phyloP scores from a whole-genome alignment of 331 rosid genomes.

The Phaseolus coccineus region DNA sequence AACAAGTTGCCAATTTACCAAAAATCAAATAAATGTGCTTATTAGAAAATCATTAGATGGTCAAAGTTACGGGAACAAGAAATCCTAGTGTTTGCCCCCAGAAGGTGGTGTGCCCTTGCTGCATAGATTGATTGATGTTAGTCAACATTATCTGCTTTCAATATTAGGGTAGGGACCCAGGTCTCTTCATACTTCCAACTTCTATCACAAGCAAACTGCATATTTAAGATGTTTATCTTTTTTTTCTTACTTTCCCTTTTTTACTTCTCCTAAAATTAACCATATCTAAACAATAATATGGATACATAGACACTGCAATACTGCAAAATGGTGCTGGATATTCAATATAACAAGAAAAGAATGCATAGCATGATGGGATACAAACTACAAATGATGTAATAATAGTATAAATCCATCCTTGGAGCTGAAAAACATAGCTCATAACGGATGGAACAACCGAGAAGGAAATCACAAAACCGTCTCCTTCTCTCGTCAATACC shows the following conservation, averaged over 20 bases:
- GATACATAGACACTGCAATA: neutral
- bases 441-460: slow-evolving; percentile 48
- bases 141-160: slow-evolving; percentile 37
- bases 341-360: slow-evolving; percentile 25
- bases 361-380: slow-evolving; percentile 28
- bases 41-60: neutral
- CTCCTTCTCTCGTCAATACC: slow-evolving; percentile 58
- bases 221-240: neutral
- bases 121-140: neutral
- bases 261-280: neutral
- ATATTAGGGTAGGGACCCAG: slow-evolving; percentile 3
- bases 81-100: slow-evolving; percentile 23
- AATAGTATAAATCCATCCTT: slow-evolving; percentile 53
- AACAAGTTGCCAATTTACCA: no score
- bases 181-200: neutral
- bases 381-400: slow-evolving; percentile 31
- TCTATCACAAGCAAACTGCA: neutral
- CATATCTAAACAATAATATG: neutral
- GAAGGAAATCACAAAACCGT: slow-evolving; percentile 94
- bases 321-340: slow-evolving; percentile 12
- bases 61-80: slow-evolving; percentile 35
- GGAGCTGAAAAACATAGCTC: slow-evolving; percentile 83
- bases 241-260: neutral
- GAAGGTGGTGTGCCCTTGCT: neutral
- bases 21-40: neutral